Percentiles rank a stretch among this genome's conserved stretches.
These are phyloP conservation scores for Cercospora sp. DNA, from an alignment of 2,329 filamentous ascomycete species.

Conservation along the genomic window DNA sequence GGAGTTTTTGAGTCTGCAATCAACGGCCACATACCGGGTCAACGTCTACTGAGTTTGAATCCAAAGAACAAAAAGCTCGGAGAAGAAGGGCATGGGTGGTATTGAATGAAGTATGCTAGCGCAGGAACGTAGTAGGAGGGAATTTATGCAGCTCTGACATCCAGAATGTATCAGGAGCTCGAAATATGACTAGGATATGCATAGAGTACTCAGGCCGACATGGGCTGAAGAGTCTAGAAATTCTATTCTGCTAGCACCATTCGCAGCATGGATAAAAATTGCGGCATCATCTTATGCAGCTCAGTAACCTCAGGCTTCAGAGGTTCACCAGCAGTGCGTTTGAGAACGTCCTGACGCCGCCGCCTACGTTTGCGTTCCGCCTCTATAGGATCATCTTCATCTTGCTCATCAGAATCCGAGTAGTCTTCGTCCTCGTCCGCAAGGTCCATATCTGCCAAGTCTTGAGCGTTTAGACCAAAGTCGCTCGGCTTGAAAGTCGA, in stretches of 20 bases:
- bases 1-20: slow-evolving; percentile 61
- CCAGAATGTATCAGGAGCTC: not conserved
- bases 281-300: slow-evolving; percentile 38
- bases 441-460: slow-evolving; percentile 82
- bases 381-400: slow-evolving; percentile 83
- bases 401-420: slow-evolving; percentile 66
- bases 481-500: slow-evolving; percentile 72
- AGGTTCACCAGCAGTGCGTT: slow-evolving; percentile 42
- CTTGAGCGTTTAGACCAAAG: slow-evolving; percentile 85
- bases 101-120: slow-evolving; percentile 14
- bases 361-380: slow-evolving; percentile 77
- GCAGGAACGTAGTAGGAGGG: not conserved
- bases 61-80: slow-evolving; percentile 56
- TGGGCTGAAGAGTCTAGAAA: not conserved
- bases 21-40: slow-evolving; percentile 56
- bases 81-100: slow-evolving; percentile 59
- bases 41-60: slow-evolving; percentile 60
- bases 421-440: slow-evolving; percentile 70
- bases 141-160: not conserved
- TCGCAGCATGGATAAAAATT: slow-evolving; percentile 41
- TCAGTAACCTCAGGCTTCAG: slow-evolving; percentile 40
- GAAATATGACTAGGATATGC: not conserved
- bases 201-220: not conserved
- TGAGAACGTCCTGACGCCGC: slow-evolving; percentile 75
- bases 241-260: slow-evolving; percentile 38